A percentile compares a stretch with the other conserved stretches of the same genome.
Conservation (phyloP, 306 rosid genomes). For the Quercus glauca region DNA sequence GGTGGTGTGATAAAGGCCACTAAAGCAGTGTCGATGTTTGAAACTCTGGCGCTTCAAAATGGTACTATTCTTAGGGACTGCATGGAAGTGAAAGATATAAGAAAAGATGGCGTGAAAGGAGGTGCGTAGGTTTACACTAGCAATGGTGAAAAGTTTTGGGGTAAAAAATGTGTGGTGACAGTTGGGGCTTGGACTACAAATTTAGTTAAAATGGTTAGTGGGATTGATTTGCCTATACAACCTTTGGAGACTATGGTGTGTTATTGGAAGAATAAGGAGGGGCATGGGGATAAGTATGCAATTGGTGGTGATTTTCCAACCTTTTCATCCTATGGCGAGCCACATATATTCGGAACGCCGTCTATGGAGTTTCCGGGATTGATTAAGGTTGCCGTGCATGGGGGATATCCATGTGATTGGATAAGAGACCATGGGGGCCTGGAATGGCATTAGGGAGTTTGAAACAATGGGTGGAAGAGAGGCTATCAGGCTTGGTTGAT, state of each 20-base stretch:
- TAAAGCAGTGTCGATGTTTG: constrained; percentile 83
- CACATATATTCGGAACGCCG: constrained; percentile 63
- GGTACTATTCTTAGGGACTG: constrained; percentile 67
- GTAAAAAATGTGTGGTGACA: constrained; percentile 76
- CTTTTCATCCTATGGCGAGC: constrained; percentile 41
- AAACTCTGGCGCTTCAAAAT: constrained; percentile 49
- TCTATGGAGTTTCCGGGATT: constrained; percentile 76
- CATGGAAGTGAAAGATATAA: constrained; percentile 44
- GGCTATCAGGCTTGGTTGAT: constrained; percentile 54
- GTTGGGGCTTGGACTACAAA: constrained; percentile 76
- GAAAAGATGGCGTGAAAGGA: constrained; percentile 14
- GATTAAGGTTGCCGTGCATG: constrained; percentile 68
- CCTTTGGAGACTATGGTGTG: constrained; percentile 53
- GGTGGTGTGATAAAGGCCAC: constrained; percentile 88
- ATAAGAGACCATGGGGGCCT: constrained; percentile 59
- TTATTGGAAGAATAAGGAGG: constrained; percentile 79
- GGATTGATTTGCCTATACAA: constrained; percentile 59
- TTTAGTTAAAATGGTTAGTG: constrained; percentile 53
- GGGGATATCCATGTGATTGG: constrained; percentile 64
- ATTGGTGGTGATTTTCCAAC: constrained; percentile 65
- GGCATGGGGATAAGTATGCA: constrained; percentile 36
- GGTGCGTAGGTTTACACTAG: constrained; percentile 41
- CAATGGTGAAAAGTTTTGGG: constrained; percentile 42
- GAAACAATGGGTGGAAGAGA: constrained; percentile 53
- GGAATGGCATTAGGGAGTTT: constrained; percentile 30